phyloP scores from a whole-genome alignment of 352 stramenopile species.

The Phytophthora pistaciae region DNA sequence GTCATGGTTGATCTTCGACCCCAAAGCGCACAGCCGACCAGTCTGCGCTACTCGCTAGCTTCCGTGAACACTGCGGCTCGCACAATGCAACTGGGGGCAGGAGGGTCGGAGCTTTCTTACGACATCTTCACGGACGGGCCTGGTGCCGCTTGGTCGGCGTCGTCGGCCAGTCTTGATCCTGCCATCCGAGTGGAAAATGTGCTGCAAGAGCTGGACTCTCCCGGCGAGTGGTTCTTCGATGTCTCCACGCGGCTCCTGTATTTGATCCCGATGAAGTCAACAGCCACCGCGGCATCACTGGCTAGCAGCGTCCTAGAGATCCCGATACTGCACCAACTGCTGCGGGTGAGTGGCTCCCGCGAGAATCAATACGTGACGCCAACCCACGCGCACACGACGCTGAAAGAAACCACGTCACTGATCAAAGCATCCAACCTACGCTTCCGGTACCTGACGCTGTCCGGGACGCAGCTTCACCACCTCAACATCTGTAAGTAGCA shows the following conservation, averaged over 20 bases:
- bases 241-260: slow-evolving; percentile 52
- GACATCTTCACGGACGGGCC: slow-evolving; percentile 50
- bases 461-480: slow-evolving; percentile 65
- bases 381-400: slow-evolving; percentile 48
- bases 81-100: slow-evolving; percentile 50
- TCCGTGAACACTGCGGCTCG: slow-evolving; percentile 28
- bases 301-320: slow-evolving; percentile 53
- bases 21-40: slow-evolving; percentile 38
- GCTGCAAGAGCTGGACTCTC: slow-evolving; percentile 65
- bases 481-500: slow-evolving; percentile 66
- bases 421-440: slow-evolving; percentile 46
- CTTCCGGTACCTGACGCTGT: slow-evolving; percentile 73
- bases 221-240: slow-evolving; percentile 80
- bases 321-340: slow-evolving; percentile 64
- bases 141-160: slow-evolving; percentile 7
- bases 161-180: slow-evolving; percentile 7
- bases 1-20: slow-evolving; percentile 43
- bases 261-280: slow-evolving; percentile 59
- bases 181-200: slow-evolving; percentile 75
- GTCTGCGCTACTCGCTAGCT: slow-evolving; percentile 50
- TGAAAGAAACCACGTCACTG: slow-evolving; percentile 57
- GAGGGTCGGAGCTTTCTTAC: slow-evolving; percentile 59
- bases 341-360: slow-evolving; percentile 65
- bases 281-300: slow-evolving; percentile 31
- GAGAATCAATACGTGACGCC: slow-evolving; percentile 61